Base-by-base conservation (phyloP, 1,139 yeast genomes). In the Candida buenavistaensis region DNA sequence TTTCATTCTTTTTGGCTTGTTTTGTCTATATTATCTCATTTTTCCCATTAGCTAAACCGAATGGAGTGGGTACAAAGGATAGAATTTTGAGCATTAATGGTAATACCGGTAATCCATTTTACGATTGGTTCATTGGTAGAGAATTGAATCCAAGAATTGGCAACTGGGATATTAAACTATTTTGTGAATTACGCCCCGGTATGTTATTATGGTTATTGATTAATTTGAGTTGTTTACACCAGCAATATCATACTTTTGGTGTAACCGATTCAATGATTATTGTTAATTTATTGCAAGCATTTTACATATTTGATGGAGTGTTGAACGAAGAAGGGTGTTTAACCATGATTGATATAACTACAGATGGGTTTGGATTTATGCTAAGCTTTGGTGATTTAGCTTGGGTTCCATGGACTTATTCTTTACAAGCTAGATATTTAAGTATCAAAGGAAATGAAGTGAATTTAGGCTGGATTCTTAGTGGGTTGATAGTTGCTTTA, bases 341-440 rank as follows among this genome's bases (percentile, higher is more conserved):
- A 43, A 80, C 94, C 4, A 94, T 94, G 97, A 90, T 92, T 74
- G 98, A 92, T 55, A 78, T 89, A 35, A 86, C 95, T 10, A 87
- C 96, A 13, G 98, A 92, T 62, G 98, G 98, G 0, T 88, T 92
- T 58, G 98, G 98, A 1, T 89, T 82, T 63, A 92, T 92, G 98
- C 69, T 92, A 34, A 78, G 90, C 6, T 90, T 90, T 65, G 98
- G 98, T 22, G 98, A 92, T 56, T 71, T 92, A 52, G 80, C 95
- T 1, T 76, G 94, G 70, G 88, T 92, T n/a, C 98, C 98, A 19
- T 90, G 92, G 69, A 76, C 95, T 1, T 92, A 94, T 57, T 75
- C 92, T 4, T 58, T 92, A 41, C 98, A 92, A 55, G 73, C 95
- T 3, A 74, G 97, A 44, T 94, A 81, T 57, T 65, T 90, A 42